Percentiles rank a stretch among this genome's conserved stretches.
Conservation (phyloP, 108 stramenopile genomes). For the Discostella stelligeroides region DNA sequence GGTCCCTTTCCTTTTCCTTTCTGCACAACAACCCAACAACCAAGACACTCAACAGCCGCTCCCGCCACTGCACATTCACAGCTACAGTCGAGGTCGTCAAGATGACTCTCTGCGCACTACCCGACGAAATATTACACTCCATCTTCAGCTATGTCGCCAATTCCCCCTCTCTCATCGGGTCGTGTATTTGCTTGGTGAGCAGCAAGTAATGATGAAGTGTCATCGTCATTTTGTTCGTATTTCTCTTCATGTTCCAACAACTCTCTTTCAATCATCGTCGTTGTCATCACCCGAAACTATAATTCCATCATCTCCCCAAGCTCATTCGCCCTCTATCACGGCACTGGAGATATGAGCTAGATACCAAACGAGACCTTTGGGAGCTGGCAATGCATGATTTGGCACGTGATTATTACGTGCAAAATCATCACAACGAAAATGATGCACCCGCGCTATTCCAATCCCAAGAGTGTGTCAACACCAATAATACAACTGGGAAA, state of each 20-base stretch:
- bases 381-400: constrained; percentile 33
- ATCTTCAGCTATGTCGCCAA: constrained; percentile 37
- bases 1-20: neutral
- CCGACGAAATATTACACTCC: constrained; percentile 45
- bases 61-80: neutral
- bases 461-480: neutral
- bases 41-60: too few relatives aligned
- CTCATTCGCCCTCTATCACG: constrained; percentile 41
- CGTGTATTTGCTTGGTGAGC: constrained; percentile 31
- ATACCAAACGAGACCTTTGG: constrained; percentile 37
- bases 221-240: neutral
- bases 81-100: neutral
- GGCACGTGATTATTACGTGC: constrained; percentile 26
- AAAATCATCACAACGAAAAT: neutral
- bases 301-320: neutral
- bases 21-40: too few relatives aligned
- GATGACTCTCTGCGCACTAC: constrained; percentile 27
- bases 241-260: neutral
- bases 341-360: constrained; percentile 21
- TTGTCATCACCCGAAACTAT: neutral
- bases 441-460: neutral
- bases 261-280: neutral
- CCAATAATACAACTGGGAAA: constrained; percentile 6
- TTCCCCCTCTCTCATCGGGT: constrained; percentile 39
- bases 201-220: neutral